Percentiles rank a stretch among this genome's conserved stretches.
phyloP scores from a whole-genome alignment of 108 stramenopile genomes.

The Licmophora abbreviata region DNA sequence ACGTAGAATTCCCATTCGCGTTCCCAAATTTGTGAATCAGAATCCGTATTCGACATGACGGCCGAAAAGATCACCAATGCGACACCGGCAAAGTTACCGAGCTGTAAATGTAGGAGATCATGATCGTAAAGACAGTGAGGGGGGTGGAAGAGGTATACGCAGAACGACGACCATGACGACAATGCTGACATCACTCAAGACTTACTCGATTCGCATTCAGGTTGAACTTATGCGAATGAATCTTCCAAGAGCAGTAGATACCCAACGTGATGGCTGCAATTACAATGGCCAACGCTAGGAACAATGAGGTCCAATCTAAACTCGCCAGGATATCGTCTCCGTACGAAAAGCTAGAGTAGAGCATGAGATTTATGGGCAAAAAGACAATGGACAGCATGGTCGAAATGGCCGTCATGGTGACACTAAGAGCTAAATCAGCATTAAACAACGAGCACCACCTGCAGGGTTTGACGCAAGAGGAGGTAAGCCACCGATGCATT shows the following conservation, averaged over 20 bases:
- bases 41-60: constrained; percentile 47
- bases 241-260: constrained; percentile 38
- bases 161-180: not conserved
- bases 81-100: constrained; percentile 54
- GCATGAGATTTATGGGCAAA: constrained; percentile 69
- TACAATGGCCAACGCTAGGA: constrained; percentile 63
- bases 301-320: constrained; percentile 65
- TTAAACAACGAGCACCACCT: constrained; percentile 85
- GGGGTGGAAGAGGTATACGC: not conserved
- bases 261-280: constrained; percentile 66
- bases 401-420: constrained; percentile 85
- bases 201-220: constrained; percentile 30
- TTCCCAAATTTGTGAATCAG: constrained; percentile 54
- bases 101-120: constrained; percentile 2
- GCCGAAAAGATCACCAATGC: constrained; percentile 62
- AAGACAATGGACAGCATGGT: constrained; percentile 58
- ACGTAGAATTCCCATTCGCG: constrained; percentile 67
- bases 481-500: not conserved
- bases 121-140: not conserved
- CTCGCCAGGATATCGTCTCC: constrained; percentile 30
- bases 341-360: constrained; percentile 71
- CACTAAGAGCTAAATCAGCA: constrained; percentile 77
- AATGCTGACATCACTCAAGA: not conserved
- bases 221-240: constrained; percentile 45
- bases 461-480: not conserved